Percentiles rank a stretch among this genome's conserved stretches.
phyloP scores from a whole-genome alignment of 2,329 filamentous ascomycete genomes.

The Aspergillus latus region DNA sequence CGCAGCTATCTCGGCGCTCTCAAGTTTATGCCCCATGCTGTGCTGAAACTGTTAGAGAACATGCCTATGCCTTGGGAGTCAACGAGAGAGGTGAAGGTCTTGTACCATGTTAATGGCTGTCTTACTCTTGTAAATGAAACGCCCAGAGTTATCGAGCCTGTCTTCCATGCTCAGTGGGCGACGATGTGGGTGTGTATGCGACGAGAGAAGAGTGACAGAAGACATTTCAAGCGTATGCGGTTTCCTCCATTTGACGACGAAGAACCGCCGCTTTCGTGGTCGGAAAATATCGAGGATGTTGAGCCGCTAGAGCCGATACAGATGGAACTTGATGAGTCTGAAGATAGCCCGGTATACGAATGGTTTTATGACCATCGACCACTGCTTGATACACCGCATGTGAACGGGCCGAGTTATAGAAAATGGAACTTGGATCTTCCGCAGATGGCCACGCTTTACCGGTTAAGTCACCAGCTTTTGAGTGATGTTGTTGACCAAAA shows the following conservation, averaged over 20 bases:
- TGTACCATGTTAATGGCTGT: conserved; percentile 98
- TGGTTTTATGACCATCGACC: conserved; percentile 98
- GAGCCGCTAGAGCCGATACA: conserved; percentile 97
- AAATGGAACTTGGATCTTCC: conserved; percentile 88
- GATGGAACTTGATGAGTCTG: conserved; percentile 93
- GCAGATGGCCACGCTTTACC: conserved; percentile 94
- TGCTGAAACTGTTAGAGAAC: conserved; percentile 94
- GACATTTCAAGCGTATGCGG: conserved; percentile 97
- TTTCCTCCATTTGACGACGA: conserved; percentile 99
- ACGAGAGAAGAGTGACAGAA: conserved; percentile 91
- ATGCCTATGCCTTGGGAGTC: conserved; percentile 99
- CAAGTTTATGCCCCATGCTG: conserved; percentile 99
- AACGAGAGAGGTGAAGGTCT: conserved; percentile 89
- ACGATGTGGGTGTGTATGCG: conserved; percentile 99
- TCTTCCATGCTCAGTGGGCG: conserved; percentile 98
- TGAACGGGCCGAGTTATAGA: conserved; percentile 96
- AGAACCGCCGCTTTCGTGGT: conserved; percentile 95
- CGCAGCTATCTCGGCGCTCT: conserved; percentile 93
- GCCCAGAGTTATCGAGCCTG: conserved; percentile 92
- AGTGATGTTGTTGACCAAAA: conserved; percentile 94
- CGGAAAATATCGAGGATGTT: conserved; percentile 97
- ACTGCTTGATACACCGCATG: conserved; percentile 84
- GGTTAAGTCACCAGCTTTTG: conserved; percentile 83
- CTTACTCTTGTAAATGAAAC: conserved; percentile 95
- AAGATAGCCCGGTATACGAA: conserved; percentile 86